Conservation (phyloP, 176 grass and related monocot genomes). For the Triticum timopheevii region DNA sequence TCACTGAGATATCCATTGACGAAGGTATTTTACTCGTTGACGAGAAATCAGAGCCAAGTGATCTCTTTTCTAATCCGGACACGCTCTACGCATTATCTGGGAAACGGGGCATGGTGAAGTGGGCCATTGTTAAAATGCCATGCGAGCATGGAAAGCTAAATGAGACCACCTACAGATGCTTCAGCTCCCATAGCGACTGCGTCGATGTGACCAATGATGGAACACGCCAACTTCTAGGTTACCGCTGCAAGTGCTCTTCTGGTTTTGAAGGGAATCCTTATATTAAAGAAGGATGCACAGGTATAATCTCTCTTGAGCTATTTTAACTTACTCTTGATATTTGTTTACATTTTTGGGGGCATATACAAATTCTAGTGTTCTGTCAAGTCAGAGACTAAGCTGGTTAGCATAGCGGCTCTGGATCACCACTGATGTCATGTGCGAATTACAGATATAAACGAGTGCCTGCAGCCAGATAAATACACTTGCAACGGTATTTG, state of each 20-base stretch:
- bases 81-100: background rate
- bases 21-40: background rate
- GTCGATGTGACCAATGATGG: too few relatives aligned
- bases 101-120: background rate
- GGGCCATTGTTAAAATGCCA: background rate
- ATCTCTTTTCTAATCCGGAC: background rate
- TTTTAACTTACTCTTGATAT: too few relatives aligned
- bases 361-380: too few relatives aligned
- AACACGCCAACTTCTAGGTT: too few relatives aligned
- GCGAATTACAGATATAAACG: conserved; percentile 4
- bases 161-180: too few relatives aligned
- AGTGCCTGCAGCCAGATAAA: conserved; percentile 19
- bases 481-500: conserved; percentile 20
- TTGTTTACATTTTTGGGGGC: too few relatives aligned
- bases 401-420: background rate
- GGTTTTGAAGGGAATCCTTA: too few relatives aligned
- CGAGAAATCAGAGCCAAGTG: background rate
- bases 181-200: too few relatives aligned
- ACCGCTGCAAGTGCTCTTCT: too few relatives aligned
- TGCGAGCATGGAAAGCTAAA: too few relatives aligned
- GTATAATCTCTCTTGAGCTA: too few relatives aligned
- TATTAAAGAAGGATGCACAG: too few relatives aligned
- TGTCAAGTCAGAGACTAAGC: background rate
- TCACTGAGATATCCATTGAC: background rate
- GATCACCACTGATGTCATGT: background rate